Percentiles rank a stretch among this genome's conserved stretches.
Evolutionary conservation across 345 rosid species (phyloP).

Genomic region (Bruguiera sexangula): DNA sequence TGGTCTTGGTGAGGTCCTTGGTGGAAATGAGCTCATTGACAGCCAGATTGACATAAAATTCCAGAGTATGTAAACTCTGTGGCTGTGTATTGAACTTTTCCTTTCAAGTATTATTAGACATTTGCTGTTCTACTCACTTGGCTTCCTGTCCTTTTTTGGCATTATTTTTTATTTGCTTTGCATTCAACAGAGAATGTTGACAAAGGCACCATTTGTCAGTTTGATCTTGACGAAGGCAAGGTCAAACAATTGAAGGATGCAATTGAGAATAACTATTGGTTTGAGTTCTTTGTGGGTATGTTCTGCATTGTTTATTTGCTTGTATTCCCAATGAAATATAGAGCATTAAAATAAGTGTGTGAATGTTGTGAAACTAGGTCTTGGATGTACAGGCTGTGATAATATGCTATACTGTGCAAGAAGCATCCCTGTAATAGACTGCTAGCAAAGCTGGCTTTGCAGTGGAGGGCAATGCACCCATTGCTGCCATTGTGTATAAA

Average conservation of each 20-base stretch:
- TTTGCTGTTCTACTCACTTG: constrained; percentile 7
- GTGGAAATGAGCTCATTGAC: constrained; percentile 99
- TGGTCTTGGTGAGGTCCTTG: constrained; percentile 99
- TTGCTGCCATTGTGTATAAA: background rate
- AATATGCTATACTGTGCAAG: no score
- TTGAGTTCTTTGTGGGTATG: constrained; percentile 96
- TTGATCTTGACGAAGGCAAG: constrained; percentile 61
- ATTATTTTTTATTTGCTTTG: background rate
- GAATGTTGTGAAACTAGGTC: background rate
- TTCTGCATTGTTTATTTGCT: constrained; percentile 14
- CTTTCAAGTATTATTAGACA: constrained; percentile 1
- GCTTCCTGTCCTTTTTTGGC: background rate
- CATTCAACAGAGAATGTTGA: constrained; percentile 57
- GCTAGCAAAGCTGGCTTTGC: background rate
- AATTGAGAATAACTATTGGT: constrained; percentile 84
- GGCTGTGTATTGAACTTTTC: constrained; percentile 2
- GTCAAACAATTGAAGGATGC: constrained; percentile 87
- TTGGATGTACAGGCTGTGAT: no score
- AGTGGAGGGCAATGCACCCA: background rate
- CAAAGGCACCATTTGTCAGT: constrained; percentile 50
- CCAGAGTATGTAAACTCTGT: constrained; percentile 56
- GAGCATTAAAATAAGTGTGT: background rate
- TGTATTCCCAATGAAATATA: background rate
- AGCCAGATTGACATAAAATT: constrained; percentile 79
- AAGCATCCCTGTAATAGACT: no score